Conservation (phyloP, 495 filamentous ascomycete genomes). For the Penicillium steckii region DNA sequence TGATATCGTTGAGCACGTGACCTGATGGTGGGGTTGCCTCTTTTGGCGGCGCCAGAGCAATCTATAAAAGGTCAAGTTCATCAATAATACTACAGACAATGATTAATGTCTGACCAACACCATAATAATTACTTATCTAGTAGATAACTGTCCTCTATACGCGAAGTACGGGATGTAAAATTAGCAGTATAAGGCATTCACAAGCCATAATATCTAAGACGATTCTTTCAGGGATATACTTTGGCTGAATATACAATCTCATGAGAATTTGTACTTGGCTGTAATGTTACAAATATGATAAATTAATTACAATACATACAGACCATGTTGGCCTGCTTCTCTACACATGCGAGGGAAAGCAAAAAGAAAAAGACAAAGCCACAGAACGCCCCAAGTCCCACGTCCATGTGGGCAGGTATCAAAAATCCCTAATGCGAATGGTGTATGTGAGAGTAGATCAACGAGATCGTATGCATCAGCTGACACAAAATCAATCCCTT, state of each 20-base stretch:
- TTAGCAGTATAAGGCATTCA: too few species aligned
- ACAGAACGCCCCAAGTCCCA: constrained; percentile 20
- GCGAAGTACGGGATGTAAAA: too few species aligned
- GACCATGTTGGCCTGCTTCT: constrained; percentile 7
- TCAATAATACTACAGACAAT: constrained; percentile 8
- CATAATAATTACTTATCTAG: too few species aligned
- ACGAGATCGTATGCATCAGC: neutral
- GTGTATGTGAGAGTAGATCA: constrained; percentile 12
- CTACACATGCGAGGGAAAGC: constrained; percentile 15
- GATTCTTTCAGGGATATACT: neutral
- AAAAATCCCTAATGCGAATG: constrained; percentile 17
- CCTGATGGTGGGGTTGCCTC: constrained; percentile 14
- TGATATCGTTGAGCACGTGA: constrained; percentile 29
- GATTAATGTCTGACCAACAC: too few species aligned
- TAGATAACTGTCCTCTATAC: too few species aligned
- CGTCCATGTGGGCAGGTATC: constrained; percentile 19
- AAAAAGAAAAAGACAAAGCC: neutral
- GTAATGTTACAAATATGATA: neutral
- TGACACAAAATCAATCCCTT: constrained; percentile 52
- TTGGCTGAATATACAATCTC: neutral
- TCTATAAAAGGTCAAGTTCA: neutral
- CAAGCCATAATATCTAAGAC: neutral
- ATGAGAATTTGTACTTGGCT: neutral
- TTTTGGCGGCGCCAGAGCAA: neutral
- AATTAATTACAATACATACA: neutral